Evolutionary conservation across 148 eudicot genomes (phyloP), one percentile per base, ranked within the genome.

Genomic region (Fagopyrum homotropicum): DNA sequence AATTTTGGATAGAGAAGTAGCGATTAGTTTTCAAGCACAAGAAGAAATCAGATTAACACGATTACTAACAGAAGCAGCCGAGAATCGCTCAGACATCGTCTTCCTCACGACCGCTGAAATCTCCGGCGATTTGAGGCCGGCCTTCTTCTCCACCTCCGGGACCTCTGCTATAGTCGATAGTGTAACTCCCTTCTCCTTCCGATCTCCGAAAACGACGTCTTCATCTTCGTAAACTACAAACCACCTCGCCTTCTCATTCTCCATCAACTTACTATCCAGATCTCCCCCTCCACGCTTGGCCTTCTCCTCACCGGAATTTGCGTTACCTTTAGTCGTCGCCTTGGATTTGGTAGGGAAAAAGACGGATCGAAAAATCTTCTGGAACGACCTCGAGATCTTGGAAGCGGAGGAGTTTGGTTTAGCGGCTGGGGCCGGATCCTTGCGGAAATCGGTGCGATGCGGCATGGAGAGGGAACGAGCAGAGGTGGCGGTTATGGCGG

Each of bases 401-500:
- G 88, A 86, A 0, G 84, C 8, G 81, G 78, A 4, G 15, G 72
- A 9, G 68, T 72, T 4, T 74, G 81, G 0, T 35, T 35, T 35
- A 30, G 80, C 14, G 79, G 80, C 9, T 56, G 79, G 12, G 68
- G 79, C 1, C 61, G 83, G 16, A 14, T 35, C 45, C 46, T 14
- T 17, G 69, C 45, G 74, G 49, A 74, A 61, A 29, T 82, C 81
- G 55, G 95, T 80, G 9, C 90, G 79, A 49, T 88, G 98, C 44
- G 98, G 97, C 98, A 95, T 92, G 43, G 98, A 95, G 47, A 87
- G 77, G 19, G 89, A 81, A 69, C 97, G 71, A 9, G 71, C 47
- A 19, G 71, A 35, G 47, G 45, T 77, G 4, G 96, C 83, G 9
- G 86, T 71, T 35, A 94, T 85, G 75, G 98, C 96, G 1, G 93